Evolutionary conservation across 2,329 filamentous ascomycete genomes (phyloP).

Genomic region (Ophiocordyceps camponoti-saundersi): DNA sequence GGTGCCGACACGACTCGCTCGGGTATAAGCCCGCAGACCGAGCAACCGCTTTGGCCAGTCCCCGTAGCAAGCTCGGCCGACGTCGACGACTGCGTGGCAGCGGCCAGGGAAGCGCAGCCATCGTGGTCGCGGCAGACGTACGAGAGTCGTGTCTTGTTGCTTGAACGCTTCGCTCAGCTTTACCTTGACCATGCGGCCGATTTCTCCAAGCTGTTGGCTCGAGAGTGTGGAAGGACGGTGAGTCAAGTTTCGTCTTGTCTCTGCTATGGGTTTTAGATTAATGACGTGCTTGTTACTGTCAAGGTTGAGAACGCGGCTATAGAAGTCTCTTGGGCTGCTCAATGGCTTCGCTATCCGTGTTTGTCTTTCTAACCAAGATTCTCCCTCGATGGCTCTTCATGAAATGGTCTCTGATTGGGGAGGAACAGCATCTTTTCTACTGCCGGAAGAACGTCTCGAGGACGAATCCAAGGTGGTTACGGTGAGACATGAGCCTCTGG

Average conservation of each 20-base stretch:
- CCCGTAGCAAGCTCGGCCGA: neutral
- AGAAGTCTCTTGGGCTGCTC: neutral
- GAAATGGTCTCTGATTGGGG: neutral
- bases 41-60: neutral
- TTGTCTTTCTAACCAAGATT: neutral
- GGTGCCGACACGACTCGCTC: neutral
- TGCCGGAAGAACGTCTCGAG: neutral
- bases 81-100: neutral
- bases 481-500: slow-evolving; percentile 12
- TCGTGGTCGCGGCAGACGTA: neutral
- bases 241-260: neutral
- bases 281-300: too few relatives aligned
- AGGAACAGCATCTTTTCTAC: neutral
- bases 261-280: too few relatives aligned
- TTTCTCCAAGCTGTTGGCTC: neutral
- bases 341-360: slow-evolving; percentile 1
- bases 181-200: neutral
- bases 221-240: neutral
- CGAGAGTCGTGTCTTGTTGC: neutral
- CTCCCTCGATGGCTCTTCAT: neutral
- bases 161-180: neutral
- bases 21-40: neutral
- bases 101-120: neutral
- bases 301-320: slow-evolving; percentile 1
- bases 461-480: neutral